Evolutionary conservation across 1,284 basidiomycete species (phyloP).

Genomic region (Naganishia sp.): DNA sequence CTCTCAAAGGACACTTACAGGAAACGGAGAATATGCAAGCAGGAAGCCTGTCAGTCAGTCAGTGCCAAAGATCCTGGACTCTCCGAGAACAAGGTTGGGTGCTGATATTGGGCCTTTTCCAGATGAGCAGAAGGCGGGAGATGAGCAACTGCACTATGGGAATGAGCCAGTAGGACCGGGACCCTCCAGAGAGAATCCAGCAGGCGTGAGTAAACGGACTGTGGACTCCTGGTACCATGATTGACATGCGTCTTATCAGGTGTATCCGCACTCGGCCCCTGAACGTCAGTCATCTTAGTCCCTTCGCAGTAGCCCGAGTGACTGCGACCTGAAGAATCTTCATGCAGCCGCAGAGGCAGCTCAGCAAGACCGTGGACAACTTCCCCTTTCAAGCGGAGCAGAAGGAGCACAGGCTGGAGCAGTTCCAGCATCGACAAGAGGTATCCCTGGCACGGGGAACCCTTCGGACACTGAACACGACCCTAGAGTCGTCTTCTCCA

Average conservation of each 20-base stretch:
- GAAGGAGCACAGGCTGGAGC: conserved; percentile 24
- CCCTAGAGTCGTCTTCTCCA: conserved; percentile 31
- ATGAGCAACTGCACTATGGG: conserved; percentile 40
- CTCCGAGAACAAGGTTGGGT: too few species aligned
- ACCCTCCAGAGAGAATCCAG: conserved; percentile 37
- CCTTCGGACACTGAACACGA: conserved; percentile 29
- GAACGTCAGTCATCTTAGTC: neutral
- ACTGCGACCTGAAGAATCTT: neutral
- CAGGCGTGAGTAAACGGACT: conserved; percentile 37
- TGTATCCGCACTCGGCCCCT: conserved; percentile 7
- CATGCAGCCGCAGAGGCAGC: conserved; percentile 18
- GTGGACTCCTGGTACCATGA: too few species aligned
- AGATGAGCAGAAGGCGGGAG: conserved; percentile 42
- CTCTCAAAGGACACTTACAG: too few species aligned
- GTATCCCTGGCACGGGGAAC: conserved; percentile 31
- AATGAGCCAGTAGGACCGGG: conserved; percentile 42
- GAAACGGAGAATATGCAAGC: conserved; percentile 8
- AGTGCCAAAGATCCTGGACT: neutral
- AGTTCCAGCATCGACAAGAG: conserved; percentile 21
- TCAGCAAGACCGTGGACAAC: conserved; percentile 23
- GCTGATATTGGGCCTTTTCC: neutral
- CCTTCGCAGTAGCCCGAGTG: neutral
- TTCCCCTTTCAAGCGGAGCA: conserved; percentile 14
- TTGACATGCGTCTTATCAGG: neutral
- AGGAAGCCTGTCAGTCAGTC: conserved; percentile 27